Percentiles rank a stretch among this genome's conserved stretches.
Evolutionary conservation across 805 yeast genomes (phyloP).

Genomic region (Lachancea sp.): DNA sequence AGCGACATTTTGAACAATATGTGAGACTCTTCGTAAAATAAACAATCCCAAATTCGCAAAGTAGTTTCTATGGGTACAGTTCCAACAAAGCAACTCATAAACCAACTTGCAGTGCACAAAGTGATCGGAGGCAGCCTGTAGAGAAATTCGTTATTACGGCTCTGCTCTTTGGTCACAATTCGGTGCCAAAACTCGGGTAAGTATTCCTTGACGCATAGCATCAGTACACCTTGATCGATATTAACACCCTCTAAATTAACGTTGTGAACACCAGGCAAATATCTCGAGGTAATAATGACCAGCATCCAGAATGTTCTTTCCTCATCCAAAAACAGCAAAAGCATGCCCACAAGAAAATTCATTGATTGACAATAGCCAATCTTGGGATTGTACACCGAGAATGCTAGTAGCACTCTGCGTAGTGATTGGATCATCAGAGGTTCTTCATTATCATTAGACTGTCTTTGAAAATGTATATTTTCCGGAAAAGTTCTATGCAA

Average conservation of each 20-base stretch:
- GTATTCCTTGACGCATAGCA: conserved; percentile 79
- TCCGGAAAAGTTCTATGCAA: conserved; percentile 93
- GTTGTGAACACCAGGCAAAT: conserved; percentile 87
- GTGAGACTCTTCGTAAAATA: conserved; percentile 88
- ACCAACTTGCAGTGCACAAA: conserved; percentile 94
- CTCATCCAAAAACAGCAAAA: conserved; percentile 80
- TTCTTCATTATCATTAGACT: conserved; percentile 37
- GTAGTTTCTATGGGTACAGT: conserved; percentile 83
- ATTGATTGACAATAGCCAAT: conserved; percentile 96
- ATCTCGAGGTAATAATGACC: conserved; percentile 78
- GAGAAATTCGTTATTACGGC: conserved; percentile 42
- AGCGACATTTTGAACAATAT: conserved; percentile 76
- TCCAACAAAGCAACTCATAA: conserved; percentile 94
- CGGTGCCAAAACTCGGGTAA: conserved; percentile 72
- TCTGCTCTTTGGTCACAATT: conserved; percentile 9
- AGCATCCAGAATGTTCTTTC: conserved; percentile 94
- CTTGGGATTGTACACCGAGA: conserved; percentile 77
- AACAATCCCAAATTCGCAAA: conserved; percentile 87
- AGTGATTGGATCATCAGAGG: conserved; percentile 62
- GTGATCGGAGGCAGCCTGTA: conserved; percentile 83
- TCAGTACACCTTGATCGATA: conserved; percentile 87
- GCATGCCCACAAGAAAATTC: conserved; percentile 83
- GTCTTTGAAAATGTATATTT: conserved; percentile 66
- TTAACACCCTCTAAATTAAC: conserved; percentile 88
- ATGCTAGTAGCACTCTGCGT: conserved; percentile 75